Percentiles rank a stretch among this genome's conserved stretches.
Evolutionary conservation across 768 basidiomycete species (phyloP).

Genomic region (Boletellus ananiceps): DNA sequence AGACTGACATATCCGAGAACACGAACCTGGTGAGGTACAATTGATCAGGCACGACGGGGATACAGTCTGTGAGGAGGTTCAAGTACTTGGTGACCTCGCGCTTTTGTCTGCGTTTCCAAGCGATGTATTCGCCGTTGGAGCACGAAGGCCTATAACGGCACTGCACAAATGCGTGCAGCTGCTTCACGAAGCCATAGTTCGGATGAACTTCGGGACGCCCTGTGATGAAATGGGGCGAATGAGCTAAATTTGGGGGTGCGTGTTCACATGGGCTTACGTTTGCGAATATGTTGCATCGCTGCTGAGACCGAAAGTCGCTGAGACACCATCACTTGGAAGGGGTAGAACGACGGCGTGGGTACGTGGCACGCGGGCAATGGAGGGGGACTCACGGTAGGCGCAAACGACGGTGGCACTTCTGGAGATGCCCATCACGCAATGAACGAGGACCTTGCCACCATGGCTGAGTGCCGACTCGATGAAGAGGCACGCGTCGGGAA

Average conservation of each 20-base stretch:
- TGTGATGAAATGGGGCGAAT: conserved; percentile 15
- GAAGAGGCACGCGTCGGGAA: conserved; percentile 56
- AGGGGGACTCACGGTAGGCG: conserved; percentile 44
- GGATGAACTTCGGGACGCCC: conserved; percentile 38
- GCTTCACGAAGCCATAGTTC: conserved; percentile 52
- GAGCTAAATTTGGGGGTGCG: conserved; percentile 6
- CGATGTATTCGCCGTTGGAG: conserved; percentile 41
- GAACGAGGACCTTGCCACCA: conserved; percentile 60
- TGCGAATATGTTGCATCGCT: conserved; percentile 47
- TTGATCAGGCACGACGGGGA: conserved; percentile 45
- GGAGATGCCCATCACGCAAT: conserved; percentile 71
- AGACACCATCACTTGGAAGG: conserved; percentile 46
- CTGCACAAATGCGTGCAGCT: conserved; percentile 50
- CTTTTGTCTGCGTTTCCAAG: conserved; percentile 55
- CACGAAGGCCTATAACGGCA: conserved; percentile 46
- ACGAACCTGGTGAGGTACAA: conserved; percentile 49
- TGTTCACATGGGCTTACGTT: conserved; percentile 34
- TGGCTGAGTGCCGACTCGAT: conserved; percentile 52
- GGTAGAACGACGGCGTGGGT: not conserved
- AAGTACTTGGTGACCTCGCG: conserved; percentile 52
- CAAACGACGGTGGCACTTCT: conserved; percentile 59
- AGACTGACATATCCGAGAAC: not conserved
- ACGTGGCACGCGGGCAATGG: not conserved
- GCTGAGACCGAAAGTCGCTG: conserved; percentile 37
- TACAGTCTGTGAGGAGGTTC: conserved; percentile 48